Base-by-base conservation (phyloP, 495 filamentous ascomycete species). In the Pseudoneurospora amorphoporcata region DNA sequence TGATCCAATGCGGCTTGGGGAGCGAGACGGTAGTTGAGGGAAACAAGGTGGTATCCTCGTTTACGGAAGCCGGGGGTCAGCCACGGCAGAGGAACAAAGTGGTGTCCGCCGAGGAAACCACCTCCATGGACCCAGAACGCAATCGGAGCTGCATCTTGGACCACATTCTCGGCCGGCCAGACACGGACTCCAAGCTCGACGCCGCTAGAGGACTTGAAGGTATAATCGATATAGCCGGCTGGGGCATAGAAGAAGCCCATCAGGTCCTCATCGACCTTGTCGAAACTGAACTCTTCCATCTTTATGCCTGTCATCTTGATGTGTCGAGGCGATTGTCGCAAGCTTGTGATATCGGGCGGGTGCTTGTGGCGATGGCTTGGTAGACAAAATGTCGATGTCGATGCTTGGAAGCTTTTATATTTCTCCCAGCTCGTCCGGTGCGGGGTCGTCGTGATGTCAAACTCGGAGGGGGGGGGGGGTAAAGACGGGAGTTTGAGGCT, bases 1-100 rank as follows among this genome's bases (percentile, higher is more conserved):
- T 78, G 74, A 32, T 77, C 76, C 2, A 76, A 16, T 0, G 74
- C 65, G 2, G 72, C 77, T 58, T 80, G 79, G 19, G 79, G 79
- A 2, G 72, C 76, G 4, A 80, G 75, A 3, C 79, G 76, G 73
- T 80, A 80, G 72, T 75, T 80, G 77, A 77, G 77, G 7, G 77
- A 77, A 40, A 79, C 71, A 8, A 80, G 61, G 71, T 80, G 79
- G 71, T 79, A 79, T 19, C 75, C 76, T 7, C 73, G 73, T 39
- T 69, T 16, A 19, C 74, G 75, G 47, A 79, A 77, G 47, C 73
- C 79, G 23, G 75, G 72, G 1, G 23, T 32, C 69, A 80, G 65
- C 79, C 77, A 79, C 3, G 73, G 72, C 45, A 73, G 71, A 0
- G 75, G 76, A 8, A 71, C 68, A 29, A 73, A 77, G 65, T 80